A percentile compares a stretch with the other conserved stretches of the same genome.
Evolutionary conservation across 2,329 filamentous ascomycete genomes (phyloP).

Genomic region (Metarhizium album): DNA sequence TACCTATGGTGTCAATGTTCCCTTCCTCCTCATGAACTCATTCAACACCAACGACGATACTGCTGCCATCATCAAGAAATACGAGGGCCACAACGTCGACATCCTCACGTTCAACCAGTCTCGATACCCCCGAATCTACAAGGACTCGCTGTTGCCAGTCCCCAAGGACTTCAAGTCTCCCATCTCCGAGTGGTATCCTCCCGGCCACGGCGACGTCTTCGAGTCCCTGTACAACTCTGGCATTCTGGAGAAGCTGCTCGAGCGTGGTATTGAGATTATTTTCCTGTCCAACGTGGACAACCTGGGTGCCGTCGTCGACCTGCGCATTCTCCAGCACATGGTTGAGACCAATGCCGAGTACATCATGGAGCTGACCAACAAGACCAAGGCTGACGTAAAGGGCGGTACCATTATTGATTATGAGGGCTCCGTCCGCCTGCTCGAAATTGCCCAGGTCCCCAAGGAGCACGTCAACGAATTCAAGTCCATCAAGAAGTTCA

Average conservation of each 20-base stretch:
- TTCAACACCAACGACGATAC: conserved; percentile 99
- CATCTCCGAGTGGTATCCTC: conserved; percentile 96
- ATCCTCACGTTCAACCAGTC: conserved; percentile 99
- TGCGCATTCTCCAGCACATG: conserved; percentile 99
- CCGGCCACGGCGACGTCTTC: conserved; percentile 98
- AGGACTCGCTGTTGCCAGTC: conserved; percentile 93
- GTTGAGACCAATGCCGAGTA: conserved; percentile 94
- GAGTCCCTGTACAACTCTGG: conserved; percentile 99
- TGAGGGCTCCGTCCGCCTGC: conserved; percentile 88
- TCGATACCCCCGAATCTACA: conserved; percentile 92
- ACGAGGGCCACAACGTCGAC: conserved; percentile 98
- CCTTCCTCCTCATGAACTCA: conserved; percentile 99
- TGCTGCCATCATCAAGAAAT: conserved; percentile 99
- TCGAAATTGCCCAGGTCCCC: conserved; percentile 97
- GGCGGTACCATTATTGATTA: conserved; percentile 99
- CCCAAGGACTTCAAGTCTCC: conserved; percentile 80
- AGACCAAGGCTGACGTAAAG: conserved; percentile 99
- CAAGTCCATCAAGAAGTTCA: conserved; percentile 99
- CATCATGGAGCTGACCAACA: conserved; percentile 99
- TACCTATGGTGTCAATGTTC: conserved; percentile 93
- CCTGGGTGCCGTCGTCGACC: conserved; percentile 91
- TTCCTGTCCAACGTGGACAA: conserved; percentile 99
- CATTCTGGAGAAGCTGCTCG: conserved; percentile 90
- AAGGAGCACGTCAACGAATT: conserved; percentile 99
- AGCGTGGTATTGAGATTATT: conserved; percentile 91